Conservation (phyloP, 352 stramenopile genomes). For the Phytophthora macrochlamydospora region DNA sequence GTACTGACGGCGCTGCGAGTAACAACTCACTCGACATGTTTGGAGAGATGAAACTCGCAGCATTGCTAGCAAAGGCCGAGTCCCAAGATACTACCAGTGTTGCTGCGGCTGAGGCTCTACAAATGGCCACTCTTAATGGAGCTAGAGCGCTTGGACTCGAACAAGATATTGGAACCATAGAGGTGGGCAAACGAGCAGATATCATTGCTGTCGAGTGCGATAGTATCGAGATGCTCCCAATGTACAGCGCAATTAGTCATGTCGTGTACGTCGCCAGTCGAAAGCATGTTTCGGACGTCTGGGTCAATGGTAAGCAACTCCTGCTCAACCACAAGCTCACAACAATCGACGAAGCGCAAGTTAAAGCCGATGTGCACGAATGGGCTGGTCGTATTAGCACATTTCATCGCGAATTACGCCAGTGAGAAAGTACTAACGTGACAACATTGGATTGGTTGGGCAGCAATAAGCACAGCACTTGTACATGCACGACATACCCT, state of each 20-base stretch:
- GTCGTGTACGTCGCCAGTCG: slow-evolving; percentile 82
- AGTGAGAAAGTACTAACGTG: not conserved
- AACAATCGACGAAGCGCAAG: slow-evolving; percentile 58
- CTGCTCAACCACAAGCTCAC: slow-evolving; percentile 60
- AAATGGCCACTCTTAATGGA: slow-evolving; percentile 89
- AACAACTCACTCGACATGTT: slow-evolving; percentile 92
- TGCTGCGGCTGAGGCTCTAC: slow-evolving; percentile 51
- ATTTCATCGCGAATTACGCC: slow-evolving; percentile 15
- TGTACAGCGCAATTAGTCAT: slow-evolving; percentile 84
- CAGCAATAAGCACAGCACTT: too few species aligned
- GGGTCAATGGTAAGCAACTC: slow-evolving; percentile 82
- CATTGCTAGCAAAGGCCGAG: slow-evolving; percentile 76
- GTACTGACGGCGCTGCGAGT: slow-evolving; percentile 79
- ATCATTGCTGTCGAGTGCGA: slow-evolving; percentile 75
- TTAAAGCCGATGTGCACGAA: slow-evolving; percentile 59
- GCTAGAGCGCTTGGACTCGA: slow-evolving; percentile 79
- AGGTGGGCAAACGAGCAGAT: slow-evolving; percentile 82
- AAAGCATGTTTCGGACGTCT: slow-evolving; percentile 87
- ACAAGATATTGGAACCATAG: slow-evolving; percentile 72
- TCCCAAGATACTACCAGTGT: slow-evolving; percentile 56
- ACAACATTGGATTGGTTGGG: too few species aligned
- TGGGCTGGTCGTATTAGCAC: slow-evolving; percentile 56
- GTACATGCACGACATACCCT: too few species aligned
- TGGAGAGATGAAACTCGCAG: slow-evolving; percentile 82
- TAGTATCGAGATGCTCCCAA: slow-evolving; percentile 77